Percentiles rank a stretch among this genome's conserved stretches.
Conservation (phyloP, 2,329 filamentous ascomycete species). For the Cladosporium oxysporum region DNA sequence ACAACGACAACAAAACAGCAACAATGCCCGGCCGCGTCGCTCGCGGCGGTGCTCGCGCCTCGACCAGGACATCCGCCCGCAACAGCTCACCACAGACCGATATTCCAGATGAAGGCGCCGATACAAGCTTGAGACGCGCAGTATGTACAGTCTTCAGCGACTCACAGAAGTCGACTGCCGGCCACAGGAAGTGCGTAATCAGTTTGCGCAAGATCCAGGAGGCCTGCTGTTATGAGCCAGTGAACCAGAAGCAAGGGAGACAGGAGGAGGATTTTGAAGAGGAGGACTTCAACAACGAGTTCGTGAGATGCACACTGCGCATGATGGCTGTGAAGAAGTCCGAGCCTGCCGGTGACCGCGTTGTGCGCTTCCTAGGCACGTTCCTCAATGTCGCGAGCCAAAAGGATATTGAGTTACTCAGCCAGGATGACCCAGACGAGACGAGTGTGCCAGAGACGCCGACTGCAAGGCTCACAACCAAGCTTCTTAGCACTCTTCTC, state of each 20-base stretch:
- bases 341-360: conserved; percentile 81
- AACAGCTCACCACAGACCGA: conserved; percentile 38
- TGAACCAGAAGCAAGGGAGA: conserved; percentile 53
- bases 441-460: conserved; percentile 76
- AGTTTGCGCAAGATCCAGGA: conserved; percentile 90
- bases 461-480: conserved; percentile 73
- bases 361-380: conserved; percentile 81
- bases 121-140: conserved; percentile 70
- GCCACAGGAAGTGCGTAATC: conserved; percentile 85
- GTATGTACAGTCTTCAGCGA: conserved; percentile 63
- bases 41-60: conserved; percentile 25
- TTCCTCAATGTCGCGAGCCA: conserved; percentile 73
- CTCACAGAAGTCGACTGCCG: conserved; percentile 82
- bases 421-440: conserved; percentile 55
- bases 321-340: conserved; percentile 89
- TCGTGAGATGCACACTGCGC: conserved; percentile 77
- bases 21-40: conserved; percentile 42
- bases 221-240: conserved; percentile 65
- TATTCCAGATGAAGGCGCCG: conserved; percentile 70
- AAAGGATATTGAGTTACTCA: conserved; percentile 50
- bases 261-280: conserved; percentile 71
- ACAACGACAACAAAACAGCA: not conserved
- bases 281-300: conserved; percentile 82
- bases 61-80: conserved; percentile 27
- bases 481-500: conserved; percentile 71